Conservation (phyloP, 2,329 filamentous ascomycete genomes). For the Chaetomium globosum region DNA sequence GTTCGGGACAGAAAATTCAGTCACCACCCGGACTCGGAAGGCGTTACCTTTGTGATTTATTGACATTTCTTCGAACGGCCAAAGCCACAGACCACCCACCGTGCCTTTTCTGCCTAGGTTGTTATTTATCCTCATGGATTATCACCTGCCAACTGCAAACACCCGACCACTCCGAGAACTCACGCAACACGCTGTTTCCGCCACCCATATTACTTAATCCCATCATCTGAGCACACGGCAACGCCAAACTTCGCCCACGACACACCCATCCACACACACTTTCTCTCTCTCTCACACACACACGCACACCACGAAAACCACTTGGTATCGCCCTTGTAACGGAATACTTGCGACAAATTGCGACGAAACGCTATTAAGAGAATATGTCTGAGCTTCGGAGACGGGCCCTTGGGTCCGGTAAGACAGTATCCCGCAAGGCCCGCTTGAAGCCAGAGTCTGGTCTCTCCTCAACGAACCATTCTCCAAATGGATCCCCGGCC, state of each 20-base stretch:
- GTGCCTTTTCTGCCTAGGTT: neutral
- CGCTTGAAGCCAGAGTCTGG: conserved; percentile 58
- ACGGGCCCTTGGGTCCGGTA: conserved; percentile 71
- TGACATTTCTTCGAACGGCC: conserved; percentile 1
- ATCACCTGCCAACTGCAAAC: conserved; percentile 26
- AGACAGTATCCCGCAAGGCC: conserved; percentile 72
- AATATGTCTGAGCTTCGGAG: conserved; percentile 66
- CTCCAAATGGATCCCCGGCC: conserved; percentile 60
- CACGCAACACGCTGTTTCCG: conserved; percentile 22
- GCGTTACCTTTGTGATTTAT: neutral
- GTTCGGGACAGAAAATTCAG: neutral
- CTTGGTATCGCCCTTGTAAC: neutral
- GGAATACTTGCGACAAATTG: neutral
- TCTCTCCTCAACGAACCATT: conserved; percentile 60
- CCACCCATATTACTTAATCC: conserved; percentile 29
- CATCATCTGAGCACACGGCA: conserved; percentile 7
- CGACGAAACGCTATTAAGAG: conserved; percentile 14
- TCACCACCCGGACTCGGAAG: neutral
- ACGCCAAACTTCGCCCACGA: neutral
- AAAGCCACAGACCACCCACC: conserved; percentile 7
- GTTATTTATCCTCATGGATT: conserved; percentile 37
- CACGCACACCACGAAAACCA: neutral
- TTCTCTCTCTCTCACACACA: too few species aligned
- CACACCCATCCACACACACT: neutral
- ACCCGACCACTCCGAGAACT: conserved; percentile 14